phyloP scores from a whole-genome alignment of 2,329 filamentous ascomycete species.

The Rutstroemia sp. region DNA sequence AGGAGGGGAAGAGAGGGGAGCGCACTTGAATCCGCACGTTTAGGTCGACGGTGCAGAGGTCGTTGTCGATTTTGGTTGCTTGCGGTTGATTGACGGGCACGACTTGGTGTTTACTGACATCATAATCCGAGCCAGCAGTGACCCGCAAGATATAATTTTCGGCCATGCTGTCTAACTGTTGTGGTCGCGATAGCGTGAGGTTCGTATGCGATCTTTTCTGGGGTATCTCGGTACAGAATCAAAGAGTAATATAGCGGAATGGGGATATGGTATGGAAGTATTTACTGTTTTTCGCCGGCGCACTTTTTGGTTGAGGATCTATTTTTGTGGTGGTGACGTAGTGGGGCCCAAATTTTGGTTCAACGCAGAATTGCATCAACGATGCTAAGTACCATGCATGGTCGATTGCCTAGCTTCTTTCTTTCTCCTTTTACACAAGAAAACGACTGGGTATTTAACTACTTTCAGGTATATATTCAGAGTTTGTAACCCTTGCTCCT shows the following conservation, averaged over 20 bases:
- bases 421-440: too few relatives aligned
- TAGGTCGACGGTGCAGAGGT: slow-evolving; percentile 58
- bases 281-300: background rate
- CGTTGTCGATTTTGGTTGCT: slow-evolving; percentile 54
- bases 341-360: slow-evolving; percentile 3
- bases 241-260: background rate
- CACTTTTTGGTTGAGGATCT: background rate
- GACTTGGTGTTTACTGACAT: slow-evolving; percentile 60
- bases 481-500: too few relatives aligned
- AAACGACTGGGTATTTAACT: too few relatives aligned
- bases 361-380: background rate
- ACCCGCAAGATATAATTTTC: slow-evolving; percentile 74
- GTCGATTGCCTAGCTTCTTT: too few relatives aligned
- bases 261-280: too few relatives aligned
- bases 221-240: background rate
- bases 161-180: slow-evolving; percentile 37
- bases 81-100: slow-evolving; percentile 68
- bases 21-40: slow-evolving; percentile 64
- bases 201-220: too few relatives aligned
- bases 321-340: slow-evolving; percentile 6
- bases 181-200: too few relatives aligned
- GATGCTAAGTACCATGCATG: too few relatives aligned
- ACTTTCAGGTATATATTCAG: too few relatives aligned
- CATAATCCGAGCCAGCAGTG: slow-evolving; percentile 73
- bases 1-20: slow-evolving; percentile 31